phyloP scores from a whole-genome alignment of 805 yeast species.

The Lipomyces mesembrius region DNA sequence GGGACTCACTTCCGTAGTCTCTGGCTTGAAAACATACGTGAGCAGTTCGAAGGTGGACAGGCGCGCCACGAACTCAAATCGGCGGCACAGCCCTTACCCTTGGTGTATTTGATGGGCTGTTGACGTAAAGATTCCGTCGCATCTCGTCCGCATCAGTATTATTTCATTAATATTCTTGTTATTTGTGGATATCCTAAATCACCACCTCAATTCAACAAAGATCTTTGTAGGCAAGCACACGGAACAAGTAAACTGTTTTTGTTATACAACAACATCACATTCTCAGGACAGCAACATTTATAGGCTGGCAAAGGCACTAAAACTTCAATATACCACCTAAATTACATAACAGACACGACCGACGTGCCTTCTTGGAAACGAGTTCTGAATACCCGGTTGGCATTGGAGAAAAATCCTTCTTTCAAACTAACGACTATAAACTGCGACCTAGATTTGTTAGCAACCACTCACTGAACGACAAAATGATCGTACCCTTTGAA shows the following conservation, averaged over 20 bases:
- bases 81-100: not conserved
- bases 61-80: too few relatives aligned
- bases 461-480: not conserved
- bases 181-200: too few relatives aligned
- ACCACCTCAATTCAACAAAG: not conserved
- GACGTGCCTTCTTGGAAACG: constrained; percentile 97
- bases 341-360: constrained; percentile 57
- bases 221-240: not conserved
- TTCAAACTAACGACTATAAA: constrained; percentile 95
- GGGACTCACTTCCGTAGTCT: not conserved
- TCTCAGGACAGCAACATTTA: not conserved
- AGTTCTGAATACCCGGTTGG: constrained; percentile 90
- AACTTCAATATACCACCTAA: not conserved
- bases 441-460: constrained; percentile 57
- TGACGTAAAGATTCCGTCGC: too few relatives aligned
- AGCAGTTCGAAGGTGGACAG: too few relatives aligned
- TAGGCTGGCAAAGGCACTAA: not conserved
- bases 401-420: constrained; percentile 98
- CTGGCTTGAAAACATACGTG: too few relatives aligned
- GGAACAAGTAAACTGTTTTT: not conserved
- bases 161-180: too few relatives aligned
- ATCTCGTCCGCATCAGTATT: not conserved
- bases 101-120: too few relatives aligned
- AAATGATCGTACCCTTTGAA: constrained; percentile 69
- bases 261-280: not conserved